Percentiles rank a stretch among this genome's conserved stretches.
These are phyloP conservation scores for Hymenoscyphus occultus DNA, from an alignment of 2,329 filamentous ascomycete species.

Conservation along the genomic window DNA sequence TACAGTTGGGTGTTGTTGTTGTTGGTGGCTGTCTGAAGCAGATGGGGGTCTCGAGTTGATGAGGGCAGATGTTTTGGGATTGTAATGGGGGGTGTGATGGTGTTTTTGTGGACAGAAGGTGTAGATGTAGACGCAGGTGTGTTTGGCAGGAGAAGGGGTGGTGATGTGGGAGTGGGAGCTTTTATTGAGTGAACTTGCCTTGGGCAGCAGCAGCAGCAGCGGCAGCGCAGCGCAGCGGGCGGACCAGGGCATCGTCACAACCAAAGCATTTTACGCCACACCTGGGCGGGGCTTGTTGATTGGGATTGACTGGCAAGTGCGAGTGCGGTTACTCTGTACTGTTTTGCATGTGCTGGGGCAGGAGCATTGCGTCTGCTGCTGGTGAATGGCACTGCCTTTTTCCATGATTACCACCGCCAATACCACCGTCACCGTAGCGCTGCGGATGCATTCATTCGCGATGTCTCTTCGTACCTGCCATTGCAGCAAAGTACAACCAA, in stretches of 20 bases:
- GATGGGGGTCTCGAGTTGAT: not conserved
- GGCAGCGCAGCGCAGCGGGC: not conserved
- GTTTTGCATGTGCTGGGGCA: too few relatives aligned
- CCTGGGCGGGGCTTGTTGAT: not conserved
- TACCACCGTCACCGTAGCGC: too few relatives aligned
- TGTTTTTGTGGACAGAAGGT: constrained; percentile 8
- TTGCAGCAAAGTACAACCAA: too few relatives aligned
- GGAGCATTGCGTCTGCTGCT: too few relatives aligned
- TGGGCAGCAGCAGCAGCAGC: not conserved
- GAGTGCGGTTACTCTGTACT: not conserved
- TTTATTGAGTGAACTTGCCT: constrained; percentile 11
- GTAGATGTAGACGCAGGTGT: not conserved
- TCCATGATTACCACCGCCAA: too few relatives aligned
- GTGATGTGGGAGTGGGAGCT: constrained; percentile 5
- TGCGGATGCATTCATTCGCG: too few relatives aligned
- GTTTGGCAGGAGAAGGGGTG: not conserved
- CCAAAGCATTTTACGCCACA: constrained; percentile 6
- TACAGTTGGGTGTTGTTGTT: not conserved
- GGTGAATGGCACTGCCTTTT: not conserved
- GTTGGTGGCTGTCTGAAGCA: not conserved
- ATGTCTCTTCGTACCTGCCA: too few relatives aligned
- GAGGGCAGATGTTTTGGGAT: not conserved
- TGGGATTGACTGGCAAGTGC: not conserved
- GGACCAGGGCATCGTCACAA: not conserved
- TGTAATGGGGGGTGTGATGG: not conserved